Percentiles rank a stretch among this genome's conserved stretches.
Conservation (phyloP, 2,329 filamentous ascomycete species). For the Penicillium aurantiogriseum region DNA sequence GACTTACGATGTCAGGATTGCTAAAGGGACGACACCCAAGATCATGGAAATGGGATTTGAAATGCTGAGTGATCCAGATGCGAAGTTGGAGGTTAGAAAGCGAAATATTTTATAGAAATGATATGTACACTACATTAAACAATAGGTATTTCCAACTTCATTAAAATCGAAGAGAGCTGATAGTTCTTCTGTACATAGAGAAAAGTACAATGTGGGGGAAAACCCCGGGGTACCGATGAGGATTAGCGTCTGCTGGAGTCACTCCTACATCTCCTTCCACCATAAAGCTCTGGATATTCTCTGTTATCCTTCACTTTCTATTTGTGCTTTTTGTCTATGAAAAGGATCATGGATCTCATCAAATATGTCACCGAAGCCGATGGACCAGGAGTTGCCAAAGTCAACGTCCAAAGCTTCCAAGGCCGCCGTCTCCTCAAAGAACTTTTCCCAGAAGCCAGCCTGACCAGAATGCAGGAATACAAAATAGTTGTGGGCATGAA, state of each 20-base stretch:
- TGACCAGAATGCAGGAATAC: constrained; percentile 34
- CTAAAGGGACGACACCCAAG: neutral
- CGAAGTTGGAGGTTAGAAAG: neutral
- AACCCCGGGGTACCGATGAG: neutral
- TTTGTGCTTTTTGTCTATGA: neutral
- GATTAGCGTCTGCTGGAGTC: neutral
- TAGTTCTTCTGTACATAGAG: no score
- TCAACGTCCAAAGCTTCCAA: constrained; percentile 50
- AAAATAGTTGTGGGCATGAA: constrained; percentile 35
- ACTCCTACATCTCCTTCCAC: neutral
- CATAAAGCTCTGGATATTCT: neutral
- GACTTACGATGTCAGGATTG: neutral
- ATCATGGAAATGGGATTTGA: neutral
- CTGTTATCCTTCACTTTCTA: neutral
- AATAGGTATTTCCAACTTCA: neutral
- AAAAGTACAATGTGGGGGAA: neutral
- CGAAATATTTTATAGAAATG: neutral
- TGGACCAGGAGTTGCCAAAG: constrained; percentile 40
- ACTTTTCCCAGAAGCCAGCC: constrained; percentile 39
- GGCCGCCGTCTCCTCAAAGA: constrained; percentile 39
- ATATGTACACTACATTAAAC: no score
- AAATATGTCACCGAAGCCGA: constrained; percentile 46
- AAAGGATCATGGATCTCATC: constrained; percentile 20
- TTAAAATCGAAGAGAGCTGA: neutral
- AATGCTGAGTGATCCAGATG: neutral